Percentiles rank a stretch among this genome's conserved stretches.
Evolutionary conservation across 148 eudicot species (phyloP).

Genomic region (Agrostemma githago): DNA sequence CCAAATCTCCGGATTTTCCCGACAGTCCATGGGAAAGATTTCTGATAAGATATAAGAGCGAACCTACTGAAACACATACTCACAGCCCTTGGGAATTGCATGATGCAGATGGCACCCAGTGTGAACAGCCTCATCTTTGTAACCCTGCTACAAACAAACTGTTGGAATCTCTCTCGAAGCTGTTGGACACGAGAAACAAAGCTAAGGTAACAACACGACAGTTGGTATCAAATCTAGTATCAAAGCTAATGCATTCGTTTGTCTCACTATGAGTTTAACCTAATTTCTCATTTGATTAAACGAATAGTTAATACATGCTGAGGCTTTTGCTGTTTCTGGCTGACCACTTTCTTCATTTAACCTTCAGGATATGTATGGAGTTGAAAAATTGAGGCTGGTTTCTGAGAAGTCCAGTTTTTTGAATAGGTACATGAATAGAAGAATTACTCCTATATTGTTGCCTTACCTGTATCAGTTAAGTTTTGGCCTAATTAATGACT

Average conservation of each 20-base stretch:
- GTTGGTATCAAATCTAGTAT: too few relatives aligned
- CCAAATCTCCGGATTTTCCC: conserved; percentile 72
- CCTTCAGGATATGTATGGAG: conserved; percentile 79
- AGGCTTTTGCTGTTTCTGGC: neutral
- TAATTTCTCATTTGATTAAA: neutral
- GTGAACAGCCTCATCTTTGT: conserved; percentile 82
- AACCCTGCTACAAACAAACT: conserved; percentile 47
- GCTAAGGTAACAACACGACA: conserved; percentile 44
- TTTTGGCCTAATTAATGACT: neutral
- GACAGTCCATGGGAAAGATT: conserved; percentile 97
- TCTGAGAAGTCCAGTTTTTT: conserved; percentile 60
- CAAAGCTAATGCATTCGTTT: neutral
- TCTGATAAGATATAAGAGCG: conserved; percentile 63
- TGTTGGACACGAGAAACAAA: conserved; percentile 55
- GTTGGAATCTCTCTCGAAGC: conserved; percentile 45
- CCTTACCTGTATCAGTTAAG: conserved; percentile 1
- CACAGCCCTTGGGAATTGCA: conserved; percentile 98
- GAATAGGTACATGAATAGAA: conserved; percentile 49
- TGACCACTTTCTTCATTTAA: neutral
- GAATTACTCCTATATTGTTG: neutral
- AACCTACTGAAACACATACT: conserved; percentile 53
- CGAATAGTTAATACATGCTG: neutral
- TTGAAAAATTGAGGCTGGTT: conserved; percentile 67
- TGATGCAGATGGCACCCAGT: conserved; percentile 54
- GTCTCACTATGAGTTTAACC: neutral